Conservation (phyloP, 2,329 filamentous ascomycete genomes). For the Chrysoporthe austroafricana region DNA sequence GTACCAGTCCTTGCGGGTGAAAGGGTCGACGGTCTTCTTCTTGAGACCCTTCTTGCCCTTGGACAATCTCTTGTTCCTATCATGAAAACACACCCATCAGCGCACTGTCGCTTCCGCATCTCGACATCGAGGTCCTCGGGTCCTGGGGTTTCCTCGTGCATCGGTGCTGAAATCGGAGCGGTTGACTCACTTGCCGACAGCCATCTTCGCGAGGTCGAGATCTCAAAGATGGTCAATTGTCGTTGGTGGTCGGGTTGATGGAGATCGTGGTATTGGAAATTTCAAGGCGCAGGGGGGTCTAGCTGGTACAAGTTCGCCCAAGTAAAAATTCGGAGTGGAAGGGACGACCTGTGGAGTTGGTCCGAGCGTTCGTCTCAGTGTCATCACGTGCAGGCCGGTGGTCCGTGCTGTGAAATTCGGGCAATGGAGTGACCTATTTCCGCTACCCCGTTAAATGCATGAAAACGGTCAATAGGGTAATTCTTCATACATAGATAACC, state of each 20-base stretch:
- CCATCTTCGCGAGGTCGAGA: conserved; percentile 60
- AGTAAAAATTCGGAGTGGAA: conserved; percentile 20
- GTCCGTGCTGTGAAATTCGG: conserved; percentile 7
- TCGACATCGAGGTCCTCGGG: conserved; percentile 9
- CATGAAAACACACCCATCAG: conserved; percentile 33
- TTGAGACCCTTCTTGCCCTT: conserved; percentile 99
- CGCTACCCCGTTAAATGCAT: not conserved
- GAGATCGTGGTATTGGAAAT: conserved; percentile 34
- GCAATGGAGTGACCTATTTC: conserved; percentile 23
- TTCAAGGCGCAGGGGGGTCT: conserved; percentile 29
- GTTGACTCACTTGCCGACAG: conserved; percentile 61
- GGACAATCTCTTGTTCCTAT: conserved; percentile 99
- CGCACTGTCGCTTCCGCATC: conserved; percentile 9
- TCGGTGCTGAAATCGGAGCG: conserved; percentile 30
- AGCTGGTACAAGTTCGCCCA: conserved; percentile 16
- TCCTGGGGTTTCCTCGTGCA: conserved; percentile 2
- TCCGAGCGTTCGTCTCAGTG: conserved; percentile 10
- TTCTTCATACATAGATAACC: not conserved
- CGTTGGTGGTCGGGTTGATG: conserved; percentile 41
- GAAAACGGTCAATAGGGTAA: fast-evolving
- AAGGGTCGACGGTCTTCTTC: conserved; percentile 98
- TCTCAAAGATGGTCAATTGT: conserved; percentile 45
- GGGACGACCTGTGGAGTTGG: conserved; percentile 21
- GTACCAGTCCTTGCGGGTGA: conserved; percentile 99
- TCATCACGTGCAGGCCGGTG: conserved; percentile 8